Conservation (phyloP, 2,329 filamentous ascomycete genomes). For the Purpureocillium takamizusanense region DNA sequence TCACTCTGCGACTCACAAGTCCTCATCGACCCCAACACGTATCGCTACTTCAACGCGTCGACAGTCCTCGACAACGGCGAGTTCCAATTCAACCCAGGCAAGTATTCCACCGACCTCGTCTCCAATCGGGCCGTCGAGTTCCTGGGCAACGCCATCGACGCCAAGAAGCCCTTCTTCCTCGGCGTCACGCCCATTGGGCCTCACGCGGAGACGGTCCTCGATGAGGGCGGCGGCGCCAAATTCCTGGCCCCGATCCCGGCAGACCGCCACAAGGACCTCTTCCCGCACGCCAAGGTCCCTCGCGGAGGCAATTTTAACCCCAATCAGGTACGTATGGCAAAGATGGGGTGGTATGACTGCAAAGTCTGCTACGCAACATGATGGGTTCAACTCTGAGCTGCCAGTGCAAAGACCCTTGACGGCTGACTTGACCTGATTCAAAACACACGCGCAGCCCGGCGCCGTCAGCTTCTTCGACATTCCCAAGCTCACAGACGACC, state of each 20-base stretch:
- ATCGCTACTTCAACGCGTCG: conserved; percentile 38
- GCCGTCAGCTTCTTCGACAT: conserved; percentile 40
- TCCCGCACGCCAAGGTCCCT: conserved; percentile 49
- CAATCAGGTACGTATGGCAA: conserved; percentile 5
- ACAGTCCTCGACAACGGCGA: conserved; percentile 16
- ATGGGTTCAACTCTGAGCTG: too few species aligned
- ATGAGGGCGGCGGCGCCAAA: background rate
- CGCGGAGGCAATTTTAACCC: conserved; percentile 60
- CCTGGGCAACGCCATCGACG: conserved; percentile 47
- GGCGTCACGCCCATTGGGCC: conserved; percentile 58
- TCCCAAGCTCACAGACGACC: conserved; percentile 26
- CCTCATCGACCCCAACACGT: conserved; percentile 25
- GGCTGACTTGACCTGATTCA: too few species aligned
- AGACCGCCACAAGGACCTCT: conserved; percentile 52
- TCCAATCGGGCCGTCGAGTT: conserved; percentile 49
- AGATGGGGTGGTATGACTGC: too few species aligned
- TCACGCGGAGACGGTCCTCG: conserved; percentile 40
- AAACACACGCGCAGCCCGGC: conserved; percentile 14
- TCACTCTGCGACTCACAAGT: conserved; percentile 11
- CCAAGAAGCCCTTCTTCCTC: conserved; percentile 56
- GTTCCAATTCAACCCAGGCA: conserved; percentile 21
- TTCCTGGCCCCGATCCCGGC: conserved; percentile 47
- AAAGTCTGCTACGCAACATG: too few species aligned
- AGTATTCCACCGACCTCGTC: conserved; percentile 45
- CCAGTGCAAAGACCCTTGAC: too few species aligned